Base-by-base conservation (phyloP, 352 stramenopile genomes). In the Pythium guiyangense region DNA sequence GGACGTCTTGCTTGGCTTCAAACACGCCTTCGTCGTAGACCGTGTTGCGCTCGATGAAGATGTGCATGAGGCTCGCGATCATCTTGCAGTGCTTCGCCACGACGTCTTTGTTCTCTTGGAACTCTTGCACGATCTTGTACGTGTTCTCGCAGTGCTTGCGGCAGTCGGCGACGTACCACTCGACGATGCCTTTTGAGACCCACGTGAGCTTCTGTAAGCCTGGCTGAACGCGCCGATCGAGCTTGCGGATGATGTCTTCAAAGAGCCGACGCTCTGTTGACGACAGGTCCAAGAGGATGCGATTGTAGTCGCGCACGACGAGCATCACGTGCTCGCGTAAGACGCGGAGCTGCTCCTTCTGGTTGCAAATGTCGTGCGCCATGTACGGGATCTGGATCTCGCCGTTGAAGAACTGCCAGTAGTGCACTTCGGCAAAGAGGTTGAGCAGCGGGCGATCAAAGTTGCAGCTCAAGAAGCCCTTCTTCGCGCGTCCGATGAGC, bases 261-360 rank as follows among this genome's bases (percentile, higher is more conserved):
- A 98, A 98, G 4, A 98, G 59, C 8, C 88, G 73, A 26, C 91
- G 80, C 66, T 98, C 93, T 0, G 92, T 96, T 0, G 81, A 83
- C 6, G 77, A 87, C 15, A 98, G 60, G 27, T 97, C 86, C n/a
- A 95, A 59, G 25, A 98, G 69, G 52, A 98, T 98, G 20, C 84
- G 80, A 63, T 98, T 98, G 70, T 98, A 98, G 46, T 97, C 93
- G 3, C 91, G 82, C 11, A 98, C 92, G 22, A 98, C 88, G 0
- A 97, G 78, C 88, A 98, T 97, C 4, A 98, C 92, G 46, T 98
- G 86, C 56, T 98, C 94, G 17, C 91, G 74, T 35, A 97, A 68
- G 20, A 97, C 74, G 6, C 92, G 86, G 3, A 98, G 64, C 50
- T 97, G 88, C 55, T 96, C 86, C 63, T 94, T 92, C 58, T 97